Conservation (phyloP, 352 stramenopile genomes). For the Globisporangium iwayamae region DNA sequence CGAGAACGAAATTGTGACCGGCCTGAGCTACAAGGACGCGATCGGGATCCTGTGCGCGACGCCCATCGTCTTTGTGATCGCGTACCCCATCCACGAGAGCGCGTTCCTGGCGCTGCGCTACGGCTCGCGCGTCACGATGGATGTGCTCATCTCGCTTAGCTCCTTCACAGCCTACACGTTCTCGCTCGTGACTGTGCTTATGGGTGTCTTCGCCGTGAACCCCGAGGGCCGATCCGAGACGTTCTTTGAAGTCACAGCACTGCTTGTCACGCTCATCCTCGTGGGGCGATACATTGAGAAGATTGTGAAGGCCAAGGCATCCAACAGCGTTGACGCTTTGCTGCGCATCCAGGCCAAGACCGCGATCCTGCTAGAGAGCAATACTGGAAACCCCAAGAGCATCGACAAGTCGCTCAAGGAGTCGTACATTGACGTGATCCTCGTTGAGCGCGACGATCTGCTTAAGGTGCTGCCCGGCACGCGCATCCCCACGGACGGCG, state of each 20-base stretch:
- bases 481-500: slow-evolving; percentile 65
- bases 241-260: slow-evolving; percentile 70
- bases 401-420: slow-evolving; percentile 32
- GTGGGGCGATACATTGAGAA: slow-evolving; percentile 78
- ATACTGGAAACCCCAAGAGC: slow-evolving; percentile 18
- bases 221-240: slow-evolving; percentile 36
- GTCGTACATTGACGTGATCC: slow-evolving; percentile 68
- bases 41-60: slow-evolving; percentile 64
- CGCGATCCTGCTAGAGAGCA: slow-evolving; percentile 82
- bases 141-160: slow-evolving; percentile 75
- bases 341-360: slow-evolving; percentile 76
- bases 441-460: slow-evolving; percentile 69
- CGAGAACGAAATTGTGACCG: slow-evolving; percentile 25
- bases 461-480: slow-evolving; percentile 68
- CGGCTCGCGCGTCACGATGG: slow-evolving; percentile 65
- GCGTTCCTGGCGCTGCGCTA: slow-evolving; percentile 58
- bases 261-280: slow-evolving; percentile 70
- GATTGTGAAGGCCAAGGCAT: slow-evolving; percentile 61
- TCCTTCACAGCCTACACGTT: slow-evolving; percentile 66
- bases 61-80: slow-evolving; percentile 57
- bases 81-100: slow-evolving; percentile 68
- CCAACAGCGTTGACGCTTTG: slow-evolving; percentile 63
- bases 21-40: slow-evolving; percentile 46
- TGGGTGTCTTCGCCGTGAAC: slow-evolving; percentile 22
- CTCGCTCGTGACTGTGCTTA: slow-evolving; percentile 34